Evolutionary conservation across 139 green algal genomes (phyloP).

Genomic region (Raphidocelis subcapitata): DNA sequence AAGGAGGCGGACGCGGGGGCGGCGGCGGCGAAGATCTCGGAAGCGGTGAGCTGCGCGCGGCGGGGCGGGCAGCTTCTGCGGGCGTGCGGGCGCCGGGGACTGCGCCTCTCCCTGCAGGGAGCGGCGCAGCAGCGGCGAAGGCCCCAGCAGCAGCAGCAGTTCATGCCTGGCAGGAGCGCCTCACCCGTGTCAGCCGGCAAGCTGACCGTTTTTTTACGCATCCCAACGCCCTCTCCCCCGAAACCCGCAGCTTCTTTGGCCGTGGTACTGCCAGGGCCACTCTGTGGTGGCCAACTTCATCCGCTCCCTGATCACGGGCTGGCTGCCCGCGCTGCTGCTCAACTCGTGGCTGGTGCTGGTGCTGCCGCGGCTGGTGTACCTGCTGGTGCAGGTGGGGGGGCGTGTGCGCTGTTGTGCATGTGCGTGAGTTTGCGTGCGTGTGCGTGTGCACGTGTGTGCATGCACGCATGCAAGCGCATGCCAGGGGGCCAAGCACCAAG

Average conservation of each 20-base stretch:
- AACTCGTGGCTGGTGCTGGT: constrained; percentile 81
- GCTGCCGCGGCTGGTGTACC: constrained; percentile 64
- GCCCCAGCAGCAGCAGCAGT: too few relatives aligned
- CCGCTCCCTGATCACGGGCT: constrained; percentile 63
- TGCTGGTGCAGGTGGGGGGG: constrained; percentile 48
- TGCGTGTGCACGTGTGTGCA: too few relatives aligned
- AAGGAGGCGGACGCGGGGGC: too few relatives aligned
- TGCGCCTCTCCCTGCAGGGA: neutral
- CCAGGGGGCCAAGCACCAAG: too few relatives aligned
- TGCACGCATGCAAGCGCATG: too few relatives aligned
- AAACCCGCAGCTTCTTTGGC: neutral
- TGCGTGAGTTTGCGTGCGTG: too few relatives aligned
- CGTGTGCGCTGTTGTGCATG: too few relatives aligned
- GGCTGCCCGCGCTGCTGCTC: constrained; percentile 74
- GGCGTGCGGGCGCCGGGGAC: too few relatives aligned
- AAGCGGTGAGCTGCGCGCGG: neutral
- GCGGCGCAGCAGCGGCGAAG: neutral
- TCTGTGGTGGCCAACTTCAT: constrained; percentile 31
- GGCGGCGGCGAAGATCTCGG: neutral
- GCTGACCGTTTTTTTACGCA: neutral
- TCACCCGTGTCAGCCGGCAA: neutral
- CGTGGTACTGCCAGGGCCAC: constrained; percentile 63
- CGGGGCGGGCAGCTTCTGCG: too few relatives aligned
- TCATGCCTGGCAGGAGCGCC: neutral
- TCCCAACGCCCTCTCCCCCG: neutral